Percentiles rank a stretch among this genome's conserved stretches.
phyloP scores from a whole-genome alignment of 2,329 filamentous ascomycete species.

The Aspergillus neotritici region DNA sequence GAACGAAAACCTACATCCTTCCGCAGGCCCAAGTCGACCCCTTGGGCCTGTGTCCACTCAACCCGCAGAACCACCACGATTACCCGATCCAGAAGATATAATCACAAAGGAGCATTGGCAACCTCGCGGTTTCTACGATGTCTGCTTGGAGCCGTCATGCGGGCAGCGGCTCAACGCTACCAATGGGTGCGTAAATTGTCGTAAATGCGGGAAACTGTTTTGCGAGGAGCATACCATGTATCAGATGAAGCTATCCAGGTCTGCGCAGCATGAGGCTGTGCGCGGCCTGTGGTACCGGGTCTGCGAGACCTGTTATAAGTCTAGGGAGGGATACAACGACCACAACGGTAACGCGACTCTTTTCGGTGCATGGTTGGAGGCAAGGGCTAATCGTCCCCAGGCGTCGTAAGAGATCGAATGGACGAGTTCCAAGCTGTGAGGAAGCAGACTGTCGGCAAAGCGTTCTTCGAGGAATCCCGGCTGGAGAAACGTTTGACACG shows the following conservation, averaged over 20 bases:
- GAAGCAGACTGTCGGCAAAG: slow-evolving; percentile 72
- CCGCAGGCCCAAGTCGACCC: slow-evolving; percentile 32
- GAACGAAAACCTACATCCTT: slow-evolving; percentile 60
- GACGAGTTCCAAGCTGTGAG: slow-evolving; percentile 65
- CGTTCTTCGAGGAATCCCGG: slow-evolving; percentile 79
- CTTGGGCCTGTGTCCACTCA: slow-evolving; percentile 19
- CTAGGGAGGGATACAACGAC: slow-evolving; percentile 90
- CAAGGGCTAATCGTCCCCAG: slow-evolving; percentile 24
- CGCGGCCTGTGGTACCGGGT: slow-evolving; percentile 90
- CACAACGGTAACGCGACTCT: slow-evolving; percentile 51
- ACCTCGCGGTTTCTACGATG: slow-evolving; percentile 63
- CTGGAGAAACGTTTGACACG: slow-evolving; percentile 89
- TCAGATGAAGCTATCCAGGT: slow-evolving; percentile 92
- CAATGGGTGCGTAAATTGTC: slow-evolving; percentile 84
- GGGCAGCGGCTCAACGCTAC: slow-evolving; percentile 70
- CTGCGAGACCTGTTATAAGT: slow-evolving; percentile 99
- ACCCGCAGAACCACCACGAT: slow-evolving; percentile 31
- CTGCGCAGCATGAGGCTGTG: slow-evolving; percentile 82
- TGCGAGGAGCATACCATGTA: slow-evolving; percentile 99
- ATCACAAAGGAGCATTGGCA: slow-evolving; percentile 91
- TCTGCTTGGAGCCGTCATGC: slow-evolving; percentile 82
- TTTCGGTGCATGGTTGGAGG: background rate
- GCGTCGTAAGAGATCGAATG: slow-evolving; percentile 66
- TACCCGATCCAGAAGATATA: slow-evolving; percentile 77
- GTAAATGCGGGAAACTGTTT: slow-evolving; percentile 86